phyloP scores from a whole-genome alignment of 2,329 filamentous ascomycete species.

The Drechmeria coniospora region DNA sequence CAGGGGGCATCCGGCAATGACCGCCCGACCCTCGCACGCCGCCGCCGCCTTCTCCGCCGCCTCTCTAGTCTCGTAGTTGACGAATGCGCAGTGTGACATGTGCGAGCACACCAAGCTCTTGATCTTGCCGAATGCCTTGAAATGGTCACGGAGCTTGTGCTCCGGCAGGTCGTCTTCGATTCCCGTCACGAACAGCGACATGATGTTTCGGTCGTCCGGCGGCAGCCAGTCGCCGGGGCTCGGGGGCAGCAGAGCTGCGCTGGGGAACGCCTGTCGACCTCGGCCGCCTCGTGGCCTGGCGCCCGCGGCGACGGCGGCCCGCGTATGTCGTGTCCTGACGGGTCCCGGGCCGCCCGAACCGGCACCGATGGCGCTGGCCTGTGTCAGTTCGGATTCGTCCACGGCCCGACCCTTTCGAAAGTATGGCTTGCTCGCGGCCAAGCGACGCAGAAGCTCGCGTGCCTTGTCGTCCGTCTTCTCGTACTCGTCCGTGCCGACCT shows the following conservation, averaged over 20 bases:
- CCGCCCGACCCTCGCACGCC: slow-evolving; percentile 71
- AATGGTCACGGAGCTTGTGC: slow-evolving; percentile 79
- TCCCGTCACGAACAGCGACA: slow-evolving; percentile 86
- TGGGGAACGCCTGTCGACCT: slow-evolving; percentile 46
- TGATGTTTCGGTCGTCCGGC: slow-evolving; percentile 71
- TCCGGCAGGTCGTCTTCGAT: slow-evolving; percentile 94
- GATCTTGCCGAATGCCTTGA: slow-evolving; percentile 75
- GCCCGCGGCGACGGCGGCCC: slow-evolving; percentile 33
- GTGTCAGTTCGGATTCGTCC: slow-evolving; percentile 34
- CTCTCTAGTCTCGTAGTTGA: slow-evolving; percentile 80
- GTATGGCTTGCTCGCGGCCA: slow-evolving; percentile 90
- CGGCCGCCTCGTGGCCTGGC: slow-evolving; percentile 28
- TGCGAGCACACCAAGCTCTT: slow-evolving; percentile 91
- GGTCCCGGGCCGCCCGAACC: slow-evolving; percentile 54
- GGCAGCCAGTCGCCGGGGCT: slow-evolving; percentile 75
- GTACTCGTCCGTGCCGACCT: slow-evolving; percentile 74
- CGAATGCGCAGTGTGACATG: slow-evolving; percentile 90
- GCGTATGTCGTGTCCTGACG: slow-evolving; percentile 57
- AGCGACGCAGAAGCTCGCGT: slow-evolving; percentile 64
- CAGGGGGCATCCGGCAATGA: slow-evolving; percentile 82
- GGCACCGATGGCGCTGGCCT: slow-evolving; percentile 28
- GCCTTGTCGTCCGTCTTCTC: slow-evolving; percentile 97
- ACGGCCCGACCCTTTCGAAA: slow-evolving; percentile 75
- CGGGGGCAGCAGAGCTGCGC: slow-evolving; percentile 59
- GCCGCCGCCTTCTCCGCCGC: slow-evolving; percentile 75